These are phyloP conservation scores for Scutellaria galericulata DNA, from an alignment of 257 asterid species.

Conservation along the genomic window DNA sequence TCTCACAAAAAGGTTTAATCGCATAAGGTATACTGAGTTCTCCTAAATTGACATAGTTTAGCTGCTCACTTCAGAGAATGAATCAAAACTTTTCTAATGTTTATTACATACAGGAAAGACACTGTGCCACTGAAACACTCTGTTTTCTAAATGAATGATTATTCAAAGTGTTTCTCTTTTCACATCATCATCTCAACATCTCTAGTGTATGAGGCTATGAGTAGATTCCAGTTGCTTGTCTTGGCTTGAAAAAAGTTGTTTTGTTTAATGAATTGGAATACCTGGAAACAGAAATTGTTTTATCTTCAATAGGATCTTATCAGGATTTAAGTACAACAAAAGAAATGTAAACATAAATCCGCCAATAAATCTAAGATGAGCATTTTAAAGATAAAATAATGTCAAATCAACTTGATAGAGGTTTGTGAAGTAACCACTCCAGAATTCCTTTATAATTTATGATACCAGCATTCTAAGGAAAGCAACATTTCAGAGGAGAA, in stretches of 20 bases:
- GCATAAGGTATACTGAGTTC: background rate
- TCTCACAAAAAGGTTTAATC: background rate
- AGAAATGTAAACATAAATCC: no score
- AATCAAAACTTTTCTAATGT: background rate
- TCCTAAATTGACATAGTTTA: background rate
- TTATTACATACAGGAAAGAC: background rate
- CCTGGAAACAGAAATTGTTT: background rate
- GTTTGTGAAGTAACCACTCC: background rate
- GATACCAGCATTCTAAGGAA: background rate
- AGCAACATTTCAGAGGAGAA: background rate
- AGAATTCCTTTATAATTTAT: background rate
- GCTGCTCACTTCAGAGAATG: background rate
- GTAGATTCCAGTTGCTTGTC: background rate
- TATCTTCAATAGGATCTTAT: no score
- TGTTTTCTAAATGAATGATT: background rate
- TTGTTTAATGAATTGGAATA: background rate
- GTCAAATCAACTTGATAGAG: background rate
- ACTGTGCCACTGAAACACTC: background rate
- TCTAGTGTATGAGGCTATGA: background rate
- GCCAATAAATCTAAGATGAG: background rate
- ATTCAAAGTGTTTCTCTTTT: slow-evolving; percentile 1
- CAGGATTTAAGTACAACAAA: no score
- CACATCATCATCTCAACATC: background rate
- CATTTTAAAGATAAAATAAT: background rate
- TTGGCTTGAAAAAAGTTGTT: background rate